Evolutionary conservation across 2,329 filamentous ascomycete species (phyloP), one percentile per base, ranked within the genome.

Genomic region (Calonectria hongkongensis): DNA sequence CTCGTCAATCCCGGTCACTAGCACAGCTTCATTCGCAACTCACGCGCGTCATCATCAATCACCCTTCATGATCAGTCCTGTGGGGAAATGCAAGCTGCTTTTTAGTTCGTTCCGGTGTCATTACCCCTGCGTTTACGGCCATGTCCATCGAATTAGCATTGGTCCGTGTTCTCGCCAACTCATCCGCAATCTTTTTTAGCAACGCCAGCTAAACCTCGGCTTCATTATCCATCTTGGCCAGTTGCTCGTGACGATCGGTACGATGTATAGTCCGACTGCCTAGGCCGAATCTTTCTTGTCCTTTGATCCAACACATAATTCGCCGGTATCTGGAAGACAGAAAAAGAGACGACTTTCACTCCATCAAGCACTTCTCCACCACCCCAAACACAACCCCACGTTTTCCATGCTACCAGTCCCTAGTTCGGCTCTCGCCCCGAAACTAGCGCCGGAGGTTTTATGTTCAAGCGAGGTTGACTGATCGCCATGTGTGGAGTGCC

Each of bases 41-140:
- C 13, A 39, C n/a, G 16, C n/a, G 21, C n/a, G 30, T 60, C 54
- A 39, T 60, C 54, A 36, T 27, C 21, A 60, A 60, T 36, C 21
- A 60, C 39, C 21, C 36, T 41, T 39, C 15, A 3, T 60, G 27
- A 21, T 60, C 54, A 60, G 39, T 60, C 54, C 36, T 25, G 54
- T 41, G 33, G 54, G 54, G 33, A 60, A 60, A 41, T 27, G 54
- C 54, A 60, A 60, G 36, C 54, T 60, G 41, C 21, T 41, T 41
- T 16, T 36, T 6, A 39, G 54, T 41, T 39, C 39, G 54, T 36
- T 21, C 6, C 33, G 33, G 54, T 60, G 4, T 25, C 33, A 25
- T 48, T 21, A 6, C 33, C 54, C 33, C 36, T 27, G 54, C 54
- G 33, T 41, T 25, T 60, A 21, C 25, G 13, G 25, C 21, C 27